Conservation (phyloP, 2,329 filamentous ascomycete species). For the Aspergillus nomiae region DNA sequence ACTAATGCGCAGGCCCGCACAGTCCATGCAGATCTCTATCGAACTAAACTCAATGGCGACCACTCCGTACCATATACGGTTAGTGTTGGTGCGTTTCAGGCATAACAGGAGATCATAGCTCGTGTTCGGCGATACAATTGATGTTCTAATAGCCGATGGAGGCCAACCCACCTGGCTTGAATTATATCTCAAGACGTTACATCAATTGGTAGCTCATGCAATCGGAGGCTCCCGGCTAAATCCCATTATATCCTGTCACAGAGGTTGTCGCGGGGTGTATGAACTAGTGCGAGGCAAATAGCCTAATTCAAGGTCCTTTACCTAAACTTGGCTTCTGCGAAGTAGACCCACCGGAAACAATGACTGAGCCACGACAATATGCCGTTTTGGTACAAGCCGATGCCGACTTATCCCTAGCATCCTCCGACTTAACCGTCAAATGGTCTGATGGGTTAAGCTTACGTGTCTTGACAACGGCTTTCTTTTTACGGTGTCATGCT, state of each 20-base stretch:
- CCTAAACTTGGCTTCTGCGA: background rate
- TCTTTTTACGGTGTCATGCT: background rate
- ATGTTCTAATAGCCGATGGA: background rate
- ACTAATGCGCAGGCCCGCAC: background rate
- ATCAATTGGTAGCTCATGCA: background rate
- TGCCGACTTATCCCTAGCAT: background rate
- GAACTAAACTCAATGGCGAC: background rate
- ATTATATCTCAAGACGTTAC: background rate
- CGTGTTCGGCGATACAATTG: background rate
- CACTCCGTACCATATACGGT: background rate
- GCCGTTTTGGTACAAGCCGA: background rate
- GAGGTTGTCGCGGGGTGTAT: background rate
- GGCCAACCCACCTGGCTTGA: background rate
- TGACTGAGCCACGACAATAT: background rate
- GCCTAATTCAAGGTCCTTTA: background rate
- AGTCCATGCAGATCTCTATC: background rate
- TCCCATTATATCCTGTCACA: background rate
- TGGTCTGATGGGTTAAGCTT: background rate
- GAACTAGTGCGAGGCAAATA: background rate
- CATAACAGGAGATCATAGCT: background rate
- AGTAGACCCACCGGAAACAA: background rate
- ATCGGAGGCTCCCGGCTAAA: background rate
- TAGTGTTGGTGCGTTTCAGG: background rate
- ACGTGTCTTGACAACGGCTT: background rate
- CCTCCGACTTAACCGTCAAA: background rate